These are phyloP conservation scores for Asclepias syriaca DNA, from an alignment of 257 asterid species.

Conservation along the genomic window DNA sequence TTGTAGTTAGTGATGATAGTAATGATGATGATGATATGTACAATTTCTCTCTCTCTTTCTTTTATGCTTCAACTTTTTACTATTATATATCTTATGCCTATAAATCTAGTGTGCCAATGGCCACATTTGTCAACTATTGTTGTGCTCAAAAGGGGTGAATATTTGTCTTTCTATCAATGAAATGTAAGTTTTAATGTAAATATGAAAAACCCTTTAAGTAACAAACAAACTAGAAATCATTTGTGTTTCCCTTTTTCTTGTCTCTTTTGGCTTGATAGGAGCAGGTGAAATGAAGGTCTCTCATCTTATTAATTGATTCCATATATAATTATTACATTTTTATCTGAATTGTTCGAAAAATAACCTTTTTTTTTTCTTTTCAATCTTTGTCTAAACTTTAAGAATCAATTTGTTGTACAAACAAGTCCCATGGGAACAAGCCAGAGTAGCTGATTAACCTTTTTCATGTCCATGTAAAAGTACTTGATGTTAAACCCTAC, in stretches of 20 bases:
- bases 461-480: neutral
- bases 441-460: neutral
- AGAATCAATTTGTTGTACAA: neutral
- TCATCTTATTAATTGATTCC: conserved; percentile 1
- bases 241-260: neutral
- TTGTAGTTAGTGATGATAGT: conserved; percentile 40
- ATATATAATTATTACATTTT: no score
- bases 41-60: conserved; percentile 21
- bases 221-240: neutral
- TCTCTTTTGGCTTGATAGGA: conserved; percentile 1
- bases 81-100: conserved; percentile 24
- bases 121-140: conserved; percentile 13
- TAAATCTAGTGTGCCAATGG: conserved; percentile 5
- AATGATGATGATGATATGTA: conserved; percentile 40
- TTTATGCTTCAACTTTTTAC: conserved; percentile 10
- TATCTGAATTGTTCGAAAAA: no score
- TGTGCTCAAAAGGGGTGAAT: conserved; percentile 15
- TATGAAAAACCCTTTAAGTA: neutral
- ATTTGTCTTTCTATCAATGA: conserved; percentile 13
- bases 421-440: neutral
- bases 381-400: neutral
- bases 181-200: neutral
- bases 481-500: conserved; percentile 16
- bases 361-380: no score
- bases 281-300: neutral